A percentile compares a stretch with the other conserved stretches of the same genome.
Evolutionary conservation across 495 filamentous ascomycete species (phyloP).

Genomic region (Monascus purpureus): DNA sequence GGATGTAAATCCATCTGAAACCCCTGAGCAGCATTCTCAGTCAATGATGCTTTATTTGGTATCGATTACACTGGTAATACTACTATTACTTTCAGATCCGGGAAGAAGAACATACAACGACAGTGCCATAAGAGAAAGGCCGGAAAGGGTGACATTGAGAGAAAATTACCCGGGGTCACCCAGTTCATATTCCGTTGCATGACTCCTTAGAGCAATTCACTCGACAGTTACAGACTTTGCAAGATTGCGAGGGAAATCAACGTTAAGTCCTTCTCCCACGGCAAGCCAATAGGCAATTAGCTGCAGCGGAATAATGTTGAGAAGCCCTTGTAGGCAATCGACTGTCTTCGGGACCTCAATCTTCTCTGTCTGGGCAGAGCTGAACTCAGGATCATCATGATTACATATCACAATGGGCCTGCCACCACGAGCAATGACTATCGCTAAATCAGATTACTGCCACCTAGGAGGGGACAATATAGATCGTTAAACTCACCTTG

Average conservation of each 20-base stretch:
- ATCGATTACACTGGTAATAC: too few relatives aligned
- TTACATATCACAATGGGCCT: slow-evolving; percentile 99
- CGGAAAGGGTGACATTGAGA: too few relatives aligned
- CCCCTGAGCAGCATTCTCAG: too few relatives aligned
- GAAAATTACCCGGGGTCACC: too few relatives aligned
- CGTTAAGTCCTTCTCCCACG: slow-evolving; percentile 87
- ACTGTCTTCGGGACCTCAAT: slow-evolving; percentile 95
- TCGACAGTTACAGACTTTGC: slow-evolving; percentile 99
- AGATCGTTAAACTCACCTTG: slow-evolving; percentile 49
- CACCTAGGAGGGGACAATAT: neutral
- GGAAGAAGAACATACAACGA: too few relatives aligned
- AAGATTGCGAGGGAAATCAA: slow-evolving; percentile 94
- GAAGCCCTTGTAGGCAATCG: slow-evolving; percentile 85
- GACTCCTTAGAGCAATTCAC: slow-evolving; percentile 46
- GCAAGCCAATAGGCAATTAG: slow-evolving; percentile 98
- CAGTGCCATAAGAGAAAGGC: too few relatives aligned
- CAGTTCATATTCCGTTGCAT: too few relatives aligned
- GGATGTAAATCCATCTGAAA: too few relatives aligned
- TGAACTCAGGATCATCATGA: slow-evolving; percentile 76
- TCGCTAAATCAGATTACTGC: slow-evolving; percentile 5
- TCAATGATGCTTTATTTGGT: too few relatives aligned
- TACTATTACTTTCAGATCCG: too few relatives aligned
- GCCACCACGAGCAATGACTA: slow-evolving; percentile 84
- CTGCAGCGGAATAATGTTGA: slow-evolving; percentile 96
- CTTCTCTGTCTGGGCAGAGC: slow-evolving; percentile 74